Conservation (phyloP, 75 land plant species). For the Pinus tabuliformis region DNA sequence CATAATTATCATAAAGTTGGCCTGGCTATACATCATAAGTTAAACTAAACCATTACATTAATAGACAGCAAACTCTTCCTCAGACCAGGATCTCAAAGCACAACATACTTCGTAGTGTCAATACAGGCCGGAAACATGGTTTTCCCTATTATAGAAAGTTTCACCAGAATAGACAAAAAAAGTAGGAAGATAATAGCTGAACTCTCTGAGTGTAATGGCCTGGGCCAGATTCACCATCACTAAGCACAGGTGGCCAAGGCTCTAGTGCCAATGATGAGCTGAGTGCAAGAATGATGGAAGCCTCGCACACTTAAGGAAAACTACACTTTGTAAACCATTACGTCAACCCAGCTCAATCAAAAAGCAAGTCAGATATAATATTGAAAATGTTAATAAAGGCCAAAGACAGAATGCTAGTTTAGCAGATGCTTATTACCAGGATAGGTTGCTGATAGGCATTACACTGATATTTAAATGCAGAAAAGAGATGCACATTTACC, state of each 20-base stretch:
- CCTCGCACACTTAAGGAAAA: neutral
- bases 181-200: neutral
- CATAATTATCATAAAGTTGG: neutral
- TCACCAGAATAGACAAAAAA: neutral
- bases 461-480: neutral
- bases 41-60: neutral
- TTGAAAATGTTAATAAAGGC: neutral
- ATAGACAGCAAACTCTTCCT: neutral
- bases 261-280: neutral
- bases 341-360: neutral
- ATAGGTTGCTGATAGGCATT: too few species aligned
- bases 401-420: neutral
- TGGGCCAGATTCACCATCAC: too few species aligned
- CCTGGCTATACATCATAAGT: too few species aligned
- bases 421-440: neutral
- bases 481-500: neutral
- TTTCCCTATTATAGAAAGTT: neutral
- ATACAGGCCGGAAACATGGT: neutral
- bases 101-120: neutral
- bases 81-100: neutral
- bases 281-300: neutral
- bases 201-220: neutral
- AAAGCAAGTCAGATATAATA: neutral
- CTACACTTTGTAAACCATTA: neutral
- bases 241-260: too few species aligned